Conservation (phyloP, 441 rosid species). For the Mallotus japonicus region DNA sequence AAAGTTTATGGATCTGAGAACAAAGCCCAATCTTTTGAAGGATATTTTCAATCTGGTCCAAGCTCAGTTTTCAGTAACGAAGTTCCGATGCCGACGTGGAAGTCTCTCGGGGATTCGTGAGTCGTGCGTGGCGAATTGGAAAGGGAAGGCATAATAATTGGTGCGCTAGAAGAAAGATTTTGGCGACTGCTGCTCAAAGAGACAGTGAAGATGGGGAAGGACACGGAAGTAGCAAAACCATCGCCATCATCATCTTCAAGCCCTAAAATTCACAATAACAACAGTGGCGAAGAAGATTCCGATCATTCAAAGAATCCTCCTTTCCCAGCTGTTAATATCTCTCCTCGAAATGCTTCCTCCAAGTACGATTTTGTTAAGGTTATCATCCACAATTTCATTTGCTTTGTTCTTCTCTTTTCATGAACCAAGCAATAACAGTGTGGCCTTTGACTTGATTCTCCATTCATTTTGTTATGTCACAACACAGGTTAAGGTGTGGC, state of each 20-base stretch:
- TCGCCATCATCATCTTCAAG: conserved; percentile 10
- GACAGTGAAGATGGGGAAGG: conserved; percentile 33
- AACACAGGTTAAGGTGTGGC: conserved; percentile 89
- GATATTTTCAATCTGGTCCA: too few species aligned
- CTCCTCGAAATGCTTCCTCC: conserved; percentile 86
- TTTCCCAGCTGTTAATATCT: conserved; percentile 48
- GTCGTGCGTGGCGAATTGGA: too few species aligned
- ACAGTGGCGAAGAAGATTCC: conserved; percentile 20
- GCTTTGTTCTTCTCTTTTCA: neutral
- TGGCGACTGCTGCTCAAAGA: too few species aligned
- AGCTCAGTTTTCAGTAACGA: too few species aligned
- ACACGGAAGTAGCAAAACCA: conserved; percentile 29
- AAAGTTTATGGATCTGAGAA: too few species aligned
- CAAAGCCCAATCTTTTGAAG: too few species aligned
- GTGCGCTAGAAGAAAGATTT: too few species aligned
- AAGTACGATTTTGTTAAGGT: conserved; percentile 99
- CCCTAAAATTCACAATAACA: conserved; percentile 15
- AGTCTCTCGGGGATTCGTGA: neutral
- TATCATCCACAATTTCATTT: neutral
- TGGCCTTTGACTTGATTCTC: neutral
- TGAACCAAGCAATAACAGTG: neutral
- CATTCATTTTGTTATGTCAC: neutral
- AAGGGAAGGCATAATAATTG: too few species aligned
- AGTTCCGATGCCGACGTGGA: neutral
- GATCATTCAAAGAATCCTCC: conserved; percentile 28